Conservation (phyloP, 1,284 basidiomycete species). For the Cryptococcus floricola region DNA sequence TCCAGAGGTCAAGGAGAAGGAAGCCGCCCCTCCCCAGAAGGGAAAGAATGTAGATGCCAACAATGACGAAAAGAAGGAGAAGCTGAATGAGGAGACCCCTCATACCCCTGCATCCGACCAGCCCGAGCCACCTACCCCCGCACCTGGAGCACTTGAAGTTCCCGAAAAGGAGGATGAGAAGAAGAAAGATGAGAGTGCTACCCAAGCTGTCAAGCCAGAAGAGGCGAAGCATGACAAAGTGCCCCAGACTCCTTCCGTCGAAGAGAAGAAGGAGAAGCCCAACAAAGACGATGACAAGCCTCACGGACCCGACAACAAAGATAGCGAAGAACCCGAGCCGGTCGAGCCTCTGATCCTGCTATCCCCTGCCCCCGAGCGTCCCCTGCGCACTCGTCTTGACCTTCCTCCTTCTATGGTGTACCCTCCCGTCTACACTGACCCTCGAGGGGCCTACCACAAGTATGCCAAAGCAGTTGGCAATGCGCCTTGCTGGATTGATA, state of each 20-base stretch:
- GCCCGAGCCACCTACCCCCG: slow-evolving; percentile 25
- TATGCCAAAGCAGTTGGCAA: slow-evolving; percentile 28
- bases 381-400: slow-evolving; percentile 22
- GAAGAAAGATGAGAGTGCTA: background rate
- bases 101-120: slow-evolving; percentile 17
- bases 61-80: slow-evolving; percentile 2
- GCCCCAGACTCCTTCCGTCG: background rate
- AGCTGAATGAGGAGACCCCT: slow-evolving; percentile 7
- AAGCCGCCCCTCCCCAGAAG: background rate
- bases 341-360: slow-evolving; percentile 25
- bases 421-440: slow-evolving; percentile 33
- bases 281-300: background rate
- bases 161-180: background rate
- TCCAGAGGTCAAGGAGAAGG: slow-evolving; percentile 9
- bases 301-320: background rate
- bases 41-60: slow-evolving; percentile 1
- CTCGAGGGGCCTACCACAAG: slow-evolving; percentile 35
- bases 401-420: slow-evolving; percentile 24
- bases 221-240: background rate
- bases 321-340: slow-evolving; percentile 8
- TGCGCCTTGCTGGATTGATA: slow-evolving; percentile 27
- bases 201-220: background rate
- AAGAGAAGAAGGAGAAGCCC: background rate
- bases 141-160: background rate
- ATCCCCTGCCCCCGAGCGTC: slow-evolving; percentile 22